phyloP scores from a whole-genome alignment of 1,284 basidiomycete species.

The Puccinia triticina region DNA sequence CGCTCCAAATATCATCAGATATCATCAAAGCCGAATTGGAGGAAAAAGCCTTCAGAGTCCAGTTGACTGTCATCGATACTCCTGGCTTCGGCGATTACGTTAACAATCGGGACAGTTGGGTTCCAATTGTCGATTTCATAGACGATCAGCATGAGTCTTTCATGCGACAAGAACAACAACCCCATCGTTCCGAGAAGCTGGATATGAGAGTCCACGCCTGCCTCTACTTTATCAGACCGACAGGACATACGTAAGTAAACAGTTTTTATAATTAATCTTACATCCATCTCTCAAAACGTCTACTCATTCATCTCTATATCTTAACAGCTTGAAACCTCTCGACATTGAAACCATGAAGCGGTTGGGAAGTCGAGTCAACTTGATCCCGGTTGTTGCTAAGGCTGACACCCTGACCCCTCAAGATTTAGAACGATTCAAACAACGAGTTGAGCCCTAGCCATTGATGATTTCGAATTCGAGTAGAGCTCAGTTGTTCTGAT shows the following conservation, averaged over 20 bases:
- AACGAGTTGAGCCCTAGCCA: conserved; percentile 69
- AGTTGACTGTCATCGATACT: conserved; percentile 97
- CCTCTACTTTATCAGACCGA: conserved; percentile 94
- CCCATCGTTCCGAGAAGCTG: conserved; percentile 85
- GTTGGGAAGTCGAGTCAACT: conserved; percentile 89
- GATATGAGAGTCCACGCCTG: conserved; percentile 96
- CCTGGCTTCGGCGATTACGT: conserved; percentile 99
- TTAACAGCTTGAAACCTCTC: conserved; percentile 82
- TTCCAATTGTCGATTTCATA: conserved; percentile 97
- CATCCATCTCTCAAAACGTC: background rate
- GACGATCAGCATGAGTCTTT: conserved; percentile 99
- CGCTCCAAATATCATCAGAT: conserved; percentile 52
- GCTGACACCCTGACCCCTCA: conserved; percentile 94
- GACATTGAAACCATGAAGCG: conserved; percentile 99
- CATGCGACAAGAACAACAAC: conserved; percentile 99
- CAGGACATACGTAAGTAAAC: conserved; percentile 86
- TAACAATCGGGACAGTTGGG: conserved; percentile 99
- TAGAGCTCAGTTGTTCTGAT: conserved; percentile 51
- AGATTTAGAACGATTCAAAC: conserved; percentile 89
- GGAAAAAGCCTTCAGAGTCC: conserved; percentile 99
- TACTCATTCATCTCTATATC: conserved; percentile 42
- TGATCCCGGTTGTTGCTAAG: conserved; percentile 96
- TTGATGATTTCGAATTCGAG: background rate
- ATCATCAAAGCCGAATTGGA: conserved; percentile 75
- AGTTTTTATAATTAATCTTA: background rate